Evolutionary conservation across 768 basidiomycete species (phyloP).

Genomic region (Mycena belliarum): DNA sequence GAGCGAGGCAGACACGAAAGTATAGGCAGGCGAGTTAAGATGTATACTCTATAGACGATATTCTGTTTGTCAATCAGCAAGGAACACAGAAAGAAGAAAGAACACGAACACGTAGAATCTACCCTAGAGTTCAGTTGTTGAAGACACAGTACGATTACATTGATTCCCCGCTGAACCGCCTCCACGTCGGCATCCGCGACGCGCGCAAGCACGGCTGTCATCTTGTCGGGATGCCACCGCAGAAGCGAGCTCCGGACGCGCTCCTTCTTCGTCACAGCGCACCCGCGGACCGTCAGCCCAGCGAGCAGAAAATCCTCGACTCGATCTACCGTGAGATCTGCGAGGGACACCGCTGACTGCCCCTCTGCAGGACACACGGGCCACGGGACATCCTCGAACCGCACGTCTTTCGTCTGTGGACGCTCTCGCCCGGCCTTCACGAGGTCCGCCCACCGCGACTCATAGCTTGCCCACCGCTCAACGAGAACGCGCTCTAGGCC

Average conservation of each 20-base stretch:
- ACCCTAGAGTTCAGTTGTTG: slow-evolving; percentile 30
- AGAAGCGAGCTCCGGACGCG: slow-evolving; percentile 60
- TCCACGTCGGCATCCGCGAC: slow-evolving; percentile 47
- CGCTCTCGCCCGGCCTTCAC: slow-evolving; percentile 24
- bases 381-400: slow-evolving; percentile 66
- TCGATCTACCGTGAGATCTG: slow-evolving; percentile 37
- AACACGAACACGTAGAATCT: slow-evolving; percentile 3
- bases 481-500: slow-evolving; percentile 41
- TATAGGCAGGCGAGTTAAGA: no score
- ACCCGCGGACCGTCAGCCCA: slow-evolving; percentile 42
- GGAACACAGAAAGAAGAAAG: no score
- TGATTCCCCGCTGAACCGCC: slow-evolving; percentile 47
- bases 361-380: slow-evolving; percentile 38
- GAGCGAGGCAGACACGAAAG: no score
- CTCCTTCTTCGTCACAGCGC: slow-evolving; percentile 47
- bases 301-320: slow-evolving; percentile 53
- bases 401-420: slow-evolving; percentile 23
- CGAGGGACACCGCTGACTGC: slow-evolving; percentile 23
- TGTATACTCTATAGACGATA: no score
- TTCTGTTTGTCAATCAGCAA: no score
- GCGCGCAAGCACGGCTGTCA: slow-evolving; percentile 42
- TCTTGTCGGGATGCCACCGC: slow-evolving; percentile 72
- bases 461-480: slow-evolving; percentile 55
- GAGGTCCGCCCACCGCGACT: slow-evolving; percentile 49
- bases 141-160: slow-evolving; percentile 39